Conservation (phyloP, 331 rosid genomes). For the Saraca asoca region DNA sequence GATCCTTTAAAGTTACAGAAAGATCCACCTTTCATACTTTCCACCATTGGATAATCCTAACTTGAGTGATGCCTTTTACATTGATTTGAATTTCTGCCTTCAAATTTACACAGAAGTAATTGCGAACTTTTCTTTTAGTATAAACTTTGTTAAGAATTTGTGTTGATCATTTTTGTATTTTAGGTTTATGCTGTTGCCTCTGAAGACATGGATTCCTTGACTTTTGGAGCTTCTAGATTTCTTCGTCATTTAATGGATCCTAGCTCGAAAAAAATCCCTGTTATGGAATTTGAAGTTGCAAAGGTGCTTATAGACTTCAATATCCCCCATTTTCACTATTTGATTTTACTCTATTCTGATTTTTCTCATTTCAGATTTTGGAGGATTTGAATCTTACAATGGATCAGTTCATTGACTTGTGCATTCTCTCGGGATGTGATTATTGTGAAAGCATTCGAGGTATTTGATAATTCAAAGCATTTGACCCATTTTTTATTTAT, state of each 20-base stretch:
- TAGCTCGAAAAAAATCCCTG: constrained; percentile 93
- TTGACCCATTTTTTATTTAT: constrained; percentile 8
- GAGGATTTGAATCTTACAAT: constrained; percentile 79
- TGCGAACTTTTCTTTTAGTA: constrained; percentile 16
- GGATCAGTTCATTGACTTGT: constrained; percentile 95
- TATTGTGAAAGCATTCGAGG: constrained; percentile 94
- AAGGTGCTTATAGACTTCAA: constrained; percentile 60
- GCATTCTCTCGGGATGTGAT: constrained; percentile 97
- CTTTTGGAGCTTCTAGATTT: constrained; percentile 92
- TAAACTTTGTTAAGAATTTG: constrained; percentile 1
- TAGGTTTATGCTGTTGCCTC: constrained; percentile 98
- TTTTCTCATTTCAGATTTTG: constrained; percentile 63
- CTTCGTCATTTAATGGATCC: constrained; percentile 99
- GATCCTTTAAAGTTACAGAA: background rate
- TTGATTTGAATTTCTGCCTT: constrained; percentile 9
- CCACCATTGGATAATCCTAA: background rate
- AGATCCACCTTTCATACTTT: constrained; percentile 4
- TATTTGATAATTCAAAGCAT: constrained; percentile 32
- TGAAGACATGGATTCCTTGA: constrained; percentile 96
- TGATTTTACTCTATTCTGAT: constrained; percentile 29
- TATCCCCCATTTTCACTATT: constrained; percentile 9
- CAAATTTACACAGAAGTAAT: constrained; percentile 4
- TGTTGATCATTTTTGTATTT: constrained; percentile 21
- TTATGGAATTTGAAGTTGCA: constrained; percentile 89
- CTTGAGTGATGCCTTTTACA: constrained; percentile 18